Evolutionary conservation across 306 rosid genomes (phyloP), one percentile per base, ranked within the genome.

Genomic region (Inga oerstediana): DNA sequence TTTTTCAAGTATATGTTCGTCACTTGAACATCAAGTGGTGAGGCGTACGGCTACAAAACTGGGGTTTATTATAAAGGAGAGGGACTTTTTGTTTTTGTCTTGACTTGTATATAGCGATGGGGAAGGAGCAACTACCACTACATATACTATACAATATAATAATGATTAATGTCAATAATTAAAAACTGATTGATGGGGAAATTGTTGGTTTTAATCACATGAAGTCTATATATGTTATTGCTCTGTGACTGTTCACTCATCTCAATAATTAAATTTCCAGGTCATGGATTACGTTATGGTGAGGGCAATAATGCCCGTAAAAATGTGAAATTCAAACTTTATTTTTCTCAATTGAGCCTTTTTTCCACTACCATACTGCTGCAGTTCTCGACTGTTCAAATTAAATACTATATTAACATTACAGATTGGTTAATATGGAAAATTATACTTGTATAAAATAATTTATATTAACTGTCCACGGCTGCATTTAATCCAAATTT

Each of bases 121-220:
- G 79, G 86, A 89, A 81, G 82, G 81, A 85, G 52, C 88, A 89
- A 86, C 88, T 74, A 83, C 89, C 84, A 68, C 86, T 79, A 10
- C 27, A 12, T 62, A 35, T 74, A 49, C 15, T 52, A 6, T 78
- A 74, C 59, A 74, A 20, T 59, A n/a, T 72, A 3, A 24, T 13
- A 45, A 22, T 61, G 16, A 61, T 61, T 62, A 12, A 43, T 72
- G 76, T 24, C 16, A 45, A 45, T 43, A 39, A 44, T 71, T 71
- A 4, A 43, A 43, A 10, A 74, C 3, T 30, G 37, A 74, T 51
- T 27, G 51, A 70, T 41, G 44, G 5, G 14, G 75, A 70, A 10
- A 74, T 49, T 9, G 62, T 15, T 73, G 43, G 65, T 16, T 15
- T 51, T 30, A 51, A 74, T 39, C 24, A 8, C 72, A 27, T 67